phyloP scores from a whole-genome alignment of 2,329 filamentous ascomycete genomes.

The Scedosporium minutisporum region DNA sequence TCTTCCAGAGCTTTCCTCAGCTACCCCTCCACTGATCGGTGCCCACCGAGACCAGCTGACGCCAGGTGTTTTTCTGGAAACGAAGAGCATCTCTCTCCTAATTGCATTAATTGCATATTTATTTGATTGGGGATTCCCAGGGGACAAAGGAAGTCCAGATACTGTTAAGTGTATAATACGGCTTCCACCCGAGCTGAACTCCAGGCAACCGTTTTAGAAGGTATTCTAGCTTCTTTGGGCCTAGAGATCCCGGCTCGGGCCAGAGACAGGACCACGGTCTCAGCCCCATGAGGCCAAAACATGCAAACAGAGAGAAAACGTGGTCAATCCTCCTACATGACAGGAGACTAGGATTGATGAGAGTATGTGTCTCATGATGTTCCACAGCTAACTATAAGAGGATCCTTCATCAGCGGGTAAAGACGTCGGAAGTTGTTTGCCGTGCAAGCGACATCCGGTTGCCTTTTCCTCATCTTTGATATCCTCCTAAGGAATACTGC shows the following conservation, averaged over 20 bases:
- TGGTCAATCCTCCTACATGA: background rate
- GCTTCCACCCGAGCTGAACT: background rate
- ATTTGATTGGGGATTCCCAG: no score
- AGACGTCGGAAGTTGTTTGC: background rate
- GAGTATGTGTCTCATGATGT: background rate
- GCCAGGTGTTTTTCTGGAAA: no score
- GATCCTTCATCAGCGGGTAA: background rate
- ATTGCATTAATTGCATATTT: no score
- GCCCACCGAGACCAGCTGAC: no score
- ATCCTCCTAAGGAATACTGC: background rate
- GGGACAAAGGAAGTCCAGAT: no score
- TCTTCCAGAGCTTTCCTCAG: background rate
- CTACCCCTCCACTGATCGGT: background rate
- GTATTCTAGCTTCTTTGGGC: background rate
- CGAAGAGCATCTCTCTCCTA: no score
- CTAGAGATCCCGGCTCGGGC: background rate
- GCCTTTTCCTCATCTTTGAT: background rate
- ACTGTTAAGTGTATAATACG: background rate
- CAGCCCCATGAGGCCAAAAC: background rate
- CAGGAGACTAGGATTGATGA: background rate
- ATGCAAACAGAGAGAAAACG: background rate
- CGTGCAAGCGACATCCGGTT: background rate
- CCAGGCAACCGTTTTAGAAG: background rate
- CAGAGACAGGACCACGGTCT: background rate
- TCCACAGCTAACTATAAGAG: background rate